A percentile compares a stretch with the other conserved stretches of the same genome.
Evolutionary conservation across 164 flowering plant species (phyloP).

Genomic region (Malania oleifera): DNA sequence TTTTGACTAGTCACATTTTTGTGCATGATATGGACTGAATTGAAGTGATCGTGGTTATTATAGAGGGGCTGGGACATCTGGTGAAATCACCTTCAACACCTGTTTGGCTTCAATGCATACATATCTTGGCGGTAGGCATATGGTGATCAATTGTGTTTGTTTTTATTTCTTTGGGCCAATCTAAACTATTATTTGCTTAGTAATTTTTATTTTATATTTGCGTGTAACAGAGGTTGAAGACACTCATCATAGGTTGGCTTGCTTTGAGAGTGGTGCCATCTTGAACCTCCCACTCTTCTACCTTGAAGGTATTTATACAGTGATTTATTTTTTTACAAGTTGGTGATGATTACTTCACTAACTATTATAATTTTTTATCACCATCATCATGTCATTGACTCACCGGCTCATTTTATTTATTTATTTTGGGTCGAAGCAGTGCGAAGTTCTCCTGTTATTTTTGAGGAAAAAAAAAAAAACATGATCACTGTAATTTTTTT

Average conservation of each 20-base stretch:
- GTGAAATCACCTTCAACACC: conserved; percentile 55
- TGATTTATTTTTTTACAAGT: too few species aligned
- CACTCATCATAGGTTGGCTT: conserved; percentile 57
- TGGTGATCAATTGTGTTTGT: not conserved
- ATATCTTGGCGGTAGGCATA: conserved; percentile 85
- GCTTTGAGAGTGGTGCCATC: conserved; percentile 75
- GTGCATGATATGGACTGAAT: conserved; percentile 5
- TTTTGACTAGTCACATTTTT: not conserved
- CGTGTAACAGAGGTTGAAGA: conserved; percentile 78
- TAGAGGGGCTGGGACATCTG: conserved; percentile 33
- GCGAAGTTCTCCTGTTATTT: too few species aligned
- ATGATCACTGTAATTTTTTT: too few species aligned
- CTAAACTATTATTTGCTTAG: conserved; percentile 10
- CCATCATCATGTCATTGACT: too few species aligned
- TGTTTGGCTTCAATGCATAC: conserved; percentile 77
- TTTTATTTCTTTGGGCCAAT: not conserved
- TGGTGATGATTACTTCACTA: too few species aligned
- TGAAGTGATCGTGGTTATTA: conserved; percentile 29
- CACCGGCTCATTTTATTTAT: too few species aligned
- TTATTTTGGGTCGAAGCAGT: too few species aligned
- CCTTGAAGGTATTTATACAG: conserved; percentile 65
- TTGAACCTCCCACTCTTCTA: conserved; percentile 67
- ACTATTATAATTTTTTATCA: too few species aligned
- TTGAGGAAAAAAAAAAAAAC: too few species aligned
- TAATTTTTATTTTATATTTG: conserved; percentile 1